Conservation (phyloP, 139 green algal genomes). For the Astrephomene gubernaculifera region DNA sequence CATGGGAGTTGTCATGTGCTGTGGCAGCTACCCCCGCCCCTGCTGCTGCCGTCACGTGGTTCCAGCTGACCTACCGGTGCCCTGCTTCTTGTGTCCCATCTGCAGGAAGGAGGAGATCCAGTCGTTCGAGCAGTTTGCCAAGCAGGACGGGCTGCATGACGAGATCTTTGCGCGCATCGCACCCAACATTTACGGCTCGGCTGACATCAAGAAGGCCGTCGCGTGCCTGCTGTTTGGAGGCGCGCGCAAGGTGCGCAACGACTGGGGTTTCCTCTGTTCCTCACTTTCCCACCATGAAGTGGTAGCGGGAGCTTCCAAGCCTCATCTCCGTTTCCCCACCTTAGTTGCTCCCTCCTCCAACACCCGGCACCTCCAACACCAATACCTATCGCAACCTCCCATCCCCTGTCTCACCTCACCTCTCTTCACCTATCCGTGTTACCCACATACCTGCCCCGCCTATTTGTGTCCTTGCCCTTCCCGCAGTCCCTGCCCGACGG, state of each 20-base stretch:
- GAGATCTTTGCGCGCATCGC: conserved; percentile 87
- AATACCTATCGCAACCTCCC: not conserved
- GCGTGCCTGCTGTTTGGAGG: conserved; percentile 97
- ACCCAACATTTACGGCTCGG: conserved; percentile 95
- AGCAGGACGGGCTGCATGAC: conserved; percentile 77
- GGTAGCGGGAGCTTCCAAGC: not conserved
- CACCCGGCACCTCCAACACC: not conserved
- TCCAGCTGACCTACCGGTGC: not conserved
- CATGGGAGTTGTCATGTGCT: no score
- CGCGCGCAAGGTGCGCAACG: conserved; percentile 81
- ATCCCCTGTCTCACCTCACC: not conserved
- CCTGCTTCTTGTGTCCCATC: not conserved
- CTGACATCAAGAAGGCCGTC: conserved; percentile 97
- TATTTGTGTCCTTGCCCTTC: not conserved
- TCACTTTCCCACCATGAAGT: not conserved
- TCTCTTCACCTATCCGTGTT: not conserved
- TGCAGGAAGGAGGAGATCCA: conserved; percentile 77
- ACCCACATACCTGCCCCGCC: not conserved
- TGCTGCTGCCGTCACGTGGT: not conserved
- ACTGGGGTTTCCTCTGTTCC: not conserved
- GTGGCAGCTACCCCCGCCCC: no score
- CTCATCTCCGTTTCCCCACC: not conserved
- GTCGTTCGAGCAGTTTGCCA: conserved; percentile 91
- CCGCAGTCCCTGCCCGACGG: conserved; percentile 86
- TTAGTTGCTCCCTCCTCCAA: not conserved